Base-by-base conservation (phyloP, 352 stramenopile genomes). In the Phytophthora nicotianae region DNA sequence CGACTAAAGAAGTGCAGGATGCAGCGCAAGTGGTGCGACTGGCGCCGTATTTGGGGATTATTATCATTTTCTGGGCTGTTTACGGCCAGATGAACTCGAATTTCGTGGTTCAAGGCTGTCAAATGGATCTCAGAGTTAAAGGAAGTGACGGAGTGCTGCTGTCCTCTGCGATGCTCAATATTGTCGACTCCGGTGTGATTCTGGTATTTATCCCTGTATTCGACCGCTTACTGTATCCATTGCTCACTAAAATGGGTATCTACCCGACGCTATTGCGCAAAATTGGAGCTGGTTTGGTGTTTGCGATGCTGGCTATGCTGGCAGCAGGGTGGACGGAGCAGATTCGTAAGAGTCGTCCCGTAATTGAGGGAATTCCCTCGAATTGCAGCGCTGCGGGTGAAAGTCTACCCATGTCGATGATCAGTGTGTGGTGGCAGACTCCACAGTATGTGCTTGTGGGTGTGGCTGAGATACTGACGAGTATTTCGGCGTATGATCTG, bases 401-500 rank as follows among this genome's bases (percentile, higher is more conserved):
- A 53, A 61, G 62, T 24, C 74, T 96, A 40, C 81, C 81, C 13
- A 95, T 96, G 82, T 90, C 86, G 0, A 53, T 65, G 27, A 62
- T 97, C 41, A 96, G 84, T 53, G 82, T 97, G 11, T 95, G 91
- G 80, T 97, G 88, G 90, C 87, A 97, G 51, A 89, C 89, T 4
- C 89, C 88, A n/a, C 90, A 97, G 77, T 97, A 92, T 54, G 59
- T 97, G 53, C 75, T 97, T 5, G 90, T 97, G 13, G 90, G 88
- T 9, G 77, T 96, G 52, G 88, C 83, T 14, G 90, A 97, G 61
- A 97, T 97, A 61, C 66, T 97, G 52, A 92, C 87, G 20, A 95
- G 84, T 59, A 97, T 97, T 48, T 93, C 89, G 4, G 76, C 88
- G 8, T 95, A 95, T 72, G 88, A 95, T 62, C 65, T 98, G n/a